Percentiles rank a stretch among this genome's conserved stretches.
Evolutionary conservation across 2,329 filamentous ascomycete genomes (phyloP).

Genomic region (Apiospora koreana): DNA sequence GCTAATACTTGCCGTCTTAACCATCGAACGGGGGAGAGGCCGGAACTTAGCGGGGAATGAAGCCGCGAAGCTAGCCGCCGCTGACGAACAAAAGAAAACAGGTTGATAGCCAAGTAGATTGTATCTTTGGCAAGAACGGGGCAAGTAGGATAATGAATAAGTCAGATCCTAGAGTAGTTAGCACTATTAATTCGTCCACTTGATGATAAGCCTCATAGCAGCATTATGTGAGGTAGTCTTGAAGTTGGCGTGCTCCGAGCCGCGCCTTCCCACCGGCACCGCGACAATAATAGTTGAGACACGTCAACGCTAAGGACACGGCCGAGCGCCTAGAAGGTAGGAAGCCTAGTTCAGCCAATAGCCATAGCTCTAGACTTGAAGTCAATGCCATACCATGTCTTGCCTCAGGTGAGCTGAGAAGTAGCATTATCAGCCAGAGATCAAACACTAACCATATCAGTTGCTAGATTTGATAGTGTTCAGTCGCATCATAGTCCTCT

Average conservation of each 20-base stretch:
- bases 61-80: background rate
- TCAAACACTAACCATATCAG: background rate
- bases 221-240: too few species aligned
- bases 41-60: background rate
- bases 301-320: background rate
- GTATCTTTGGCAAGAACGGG: background rate
- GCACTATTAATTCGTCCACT: too few species aligned
- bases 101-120: background rate
- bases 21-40: background rate
- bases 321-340: background rate
- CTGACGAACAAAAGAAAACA: background rate
- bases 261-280: too few species aligned
- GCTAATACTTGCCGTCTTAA: background rate
- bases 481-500: background rate
- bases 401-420: background rate
- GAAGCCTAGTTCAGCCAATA: background rate
- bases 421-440: background rate
- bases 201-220: too few species aligned
- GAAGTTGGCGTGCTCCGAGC: too few species aligned
- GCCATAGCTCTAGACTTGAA: background rate
- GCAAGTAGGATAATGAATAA: background rate
- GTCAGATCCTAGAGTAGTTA: background rate
- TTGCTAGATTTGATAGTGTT: background rate
- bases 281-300: background rate
- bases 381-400: background rate